phyloP scores from a whole-genome alignment of 2,329 filamentous ascomycete species.

The Epichloe scottii region DNA sequence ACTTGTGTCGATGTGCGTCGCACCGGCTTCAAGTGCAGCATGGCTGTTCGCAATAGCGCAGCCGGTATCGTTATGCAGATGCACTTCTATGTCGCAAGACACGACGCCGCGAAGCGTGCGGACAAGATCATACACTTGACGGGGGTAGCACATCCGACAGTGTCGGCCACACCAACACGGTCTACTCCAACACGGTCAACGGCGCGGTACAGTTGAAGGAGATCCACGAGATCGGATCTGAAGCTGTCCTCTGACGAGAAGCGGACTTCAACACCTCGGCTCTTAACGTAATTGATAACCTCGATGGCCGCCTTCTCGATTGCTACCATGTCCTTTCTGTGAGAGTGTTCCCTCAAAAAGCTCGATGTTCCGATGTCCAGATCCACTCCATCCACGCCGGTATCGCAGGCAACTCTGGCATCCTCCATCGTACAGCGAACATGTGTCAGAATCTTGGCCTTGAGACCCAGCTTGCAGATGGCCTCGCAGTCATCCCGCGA shows the following conservation, averaged over 20 bases:
- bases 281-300: constrained; percentile 11
- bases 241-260: constrained; percentile 67
- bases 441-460: constrained; percentile 26
- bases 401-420: constrained; percentile 1
- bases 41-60: constrained; percentile 72
- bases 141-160: constrained; percentile 78
- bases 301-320: constrained; percentile 47
- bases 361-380: constrained; percentile 61
- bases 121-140: constrained; percentile 81
- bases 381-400: constrained; percentile 33
- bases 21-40: constrained; percentile 76
- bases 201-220: constrained; percentile 66
- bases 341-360: constrained; percentile 66
- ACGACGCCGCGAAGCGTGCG: constrained; percentile 53
- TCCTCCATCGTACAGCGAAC: constrained; percentile 14
- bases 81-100: constrained; percentile 65
- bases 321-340: constrained; percentile 81
- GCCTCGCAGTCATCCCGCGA: constrained; percentile 76
- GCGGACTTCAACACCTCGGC: constrained; percentile 4
- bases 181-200: constrained; percentile 39
- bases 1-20: constrained; percentile 36
- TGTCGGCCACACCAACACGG: constrained; percentile 60
- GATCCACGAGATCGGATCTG: constrained; percentile 56
- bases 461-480: constrained; percentile 88
- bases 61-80: constrained; percentile 34